Base-by-base conservation (phyloP, 106 monocot species). In the Xerophyta viscosa region DNA sequence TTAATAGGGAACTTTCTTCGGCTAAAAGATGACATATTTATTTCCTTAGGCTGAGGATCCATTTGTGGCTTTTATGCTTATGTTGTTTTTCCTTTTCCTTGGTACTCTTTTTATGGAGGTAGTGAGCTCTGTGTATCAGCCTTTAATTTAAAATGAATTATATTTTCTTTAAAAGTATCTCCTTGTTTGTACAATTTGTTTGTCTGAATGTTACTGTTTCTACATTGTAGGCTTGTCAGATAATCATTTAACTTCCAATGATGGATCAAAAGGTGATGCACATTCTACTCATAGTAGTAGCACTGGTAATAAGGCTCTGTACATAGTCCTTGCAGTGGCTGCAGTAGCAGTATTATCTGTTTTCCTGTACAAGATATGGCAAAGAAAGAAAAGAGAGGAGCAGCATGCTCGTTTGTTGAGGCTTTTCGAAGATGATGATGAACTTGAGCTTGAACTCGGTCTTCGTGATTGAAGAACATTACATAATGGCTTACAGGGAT, bases 401-500 rank as follows among this genome's bases (percentile, higher is more conserved):
- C 76, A 77, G 48, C 60, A 77, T 61, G 76, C 76, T 27, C 76
- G 70, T 30, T 65, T 77, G 1, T 29, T 70, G 29, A 77, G 61
- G 55, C 50, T 77, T 12, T 77, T 77, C 51, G 76, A 77, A 61
- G 76, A 77, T 57, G 76, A 77, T 36, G 76, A 70, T 66, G 76
- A 77, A 48, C 66, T 77, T 39, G 76, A 77, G 61, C 49, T 77
- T 41, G 76, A 77, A 61, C 70, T 77, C 27, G 76, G 76, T 12
- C 70, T 77, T 49, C 65, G 56, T 11, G 70, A 77, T 50, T 77
- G 47, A 76, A 24, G n/a, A n/a, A n/a, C n/a, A n/a, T n/a, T n/a
- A n/a, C n/a, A n/a, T n/a, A n/a, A n/a, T n/a, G n/a, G n/a, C n/a
- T n/a, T n/a, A n/a, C n/a, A n/a, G n/a, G n/a, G n/a, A n/a, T n/a